Conservation (phyloP, 1,284 basidiomycete genomes). For the Microbotryum intermedium region DNA sequence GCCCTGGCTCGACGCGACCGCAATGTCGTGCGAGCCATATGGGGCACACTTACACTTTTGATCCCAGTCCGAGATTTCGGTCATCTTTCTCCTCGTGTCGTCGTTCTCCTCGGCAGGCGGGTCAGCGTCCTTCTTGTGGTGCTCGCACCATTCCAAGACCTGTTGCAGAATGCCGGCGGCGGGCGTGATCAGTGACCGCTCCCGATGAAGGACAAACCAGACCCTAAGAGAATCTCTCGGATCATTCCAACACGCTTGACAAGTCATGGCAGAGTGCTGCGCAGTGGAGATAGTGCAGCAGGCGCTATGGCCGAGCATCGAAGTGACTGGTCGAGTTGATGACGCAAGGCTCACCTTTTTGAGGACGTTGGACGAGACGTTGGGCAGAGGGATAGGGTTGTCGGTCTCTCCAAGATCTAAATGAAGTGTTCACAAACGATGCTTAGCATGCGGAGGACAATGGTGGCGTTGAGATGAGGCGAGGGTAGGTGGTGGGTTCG, state of each 20-base stretch:
- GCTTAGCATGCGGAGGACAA: neutral
- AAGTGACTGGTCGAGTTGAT: no score
- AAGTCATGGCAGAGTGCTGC: no score
- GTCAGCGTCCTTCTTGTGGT: conserved; percentile 91
- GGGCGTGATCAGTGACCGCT: no score
- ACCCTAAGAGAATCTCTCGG: no score
- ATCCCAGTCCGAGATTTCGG: conserved; percentile 98
- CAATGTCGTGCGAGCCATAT: neutral
- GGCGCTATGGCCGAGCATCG: no score
- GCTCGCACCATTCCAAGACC: conserved; percentile 99
- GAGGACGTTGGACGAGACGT: conserved; percentile 90
- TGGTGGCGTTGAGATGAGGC: neutral
- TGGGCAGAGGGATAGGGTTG: conserved; percentile 85
- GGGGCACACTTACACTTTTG: conserved; percentile 59
- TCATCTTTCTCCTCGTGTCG: conserved; percentile 92
- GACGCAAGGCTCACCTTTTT: conserved; percentile 66
- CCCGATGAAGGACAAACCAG: no score
- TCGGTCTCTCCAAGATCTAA: conserved; percentile 86
- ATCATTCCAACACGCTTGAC: no score
- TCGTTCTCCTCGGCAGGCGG: conserved; percentile 67
- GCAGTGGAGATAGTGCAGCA: no score
- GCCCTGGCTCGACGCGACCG: neutral
- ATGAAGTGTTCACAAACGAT: neutral
- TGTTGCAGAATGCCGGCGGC: conserved; percentile 36
- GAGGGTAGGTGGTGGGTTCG: neutral